phyloP scores from a whole-genome alignment of 164 flowering plant genomes.

The Piper longum region DNA sequence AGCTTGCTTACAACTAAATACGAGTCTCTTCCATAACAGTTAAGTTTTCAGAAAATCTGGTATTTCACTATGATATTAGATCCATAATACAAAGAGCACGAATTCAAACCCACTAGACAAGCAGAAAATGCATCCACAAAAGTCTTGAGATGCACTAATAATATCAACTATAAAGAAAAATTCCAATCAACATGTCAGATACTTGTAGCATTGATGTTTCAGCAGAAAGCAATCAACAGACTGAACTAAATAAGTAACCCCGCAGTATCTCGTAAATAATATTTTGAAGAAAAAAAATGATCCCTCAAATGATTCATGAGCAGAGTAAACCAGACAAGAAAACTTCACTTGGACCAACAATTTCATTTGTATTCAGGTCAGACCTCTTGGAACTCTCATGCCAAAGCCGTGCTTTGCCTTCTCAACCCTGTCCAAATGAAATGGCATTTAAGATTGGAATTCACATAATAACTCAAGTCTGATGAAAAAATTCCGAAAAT shows the following conservation, averaged over 20 bases:
- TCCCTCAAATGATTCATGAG: background rate
- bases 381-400: constrained; percentile 8
- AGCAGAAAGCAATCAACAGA: background rate
- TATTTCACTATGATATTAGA: too few species aligned
- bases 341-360: background rate
- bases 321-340: background rate
- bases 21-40: too few species aligned
- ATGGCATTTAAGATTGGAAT: background rate
- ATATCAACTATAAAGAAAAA: background rate
- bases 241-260: background rate
- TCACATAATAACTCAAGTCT: background rate
- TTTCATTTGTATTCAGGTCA: background rate
- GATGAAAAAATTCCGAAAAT: too few species aligned
- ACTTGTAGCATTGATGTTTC: background rate
- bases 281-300: background rate
- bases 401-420: constrained; percentile 14
- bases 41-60: too few species aligned
- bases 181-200: background rate
- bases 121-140: too few species aligned
- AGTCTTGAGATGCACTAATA: too few species aligned
- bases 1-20: too few species aligned
- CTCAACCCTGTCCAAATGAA: constrained; percentile 10
- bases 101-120: too few species aligned
- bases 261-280: background rate
- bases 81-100: too few species aligned